phyloP scores from a whole-genome alignment of 2,329 filamentous ascomycete genomes.

The Thielaviopsis populi region DNA sequence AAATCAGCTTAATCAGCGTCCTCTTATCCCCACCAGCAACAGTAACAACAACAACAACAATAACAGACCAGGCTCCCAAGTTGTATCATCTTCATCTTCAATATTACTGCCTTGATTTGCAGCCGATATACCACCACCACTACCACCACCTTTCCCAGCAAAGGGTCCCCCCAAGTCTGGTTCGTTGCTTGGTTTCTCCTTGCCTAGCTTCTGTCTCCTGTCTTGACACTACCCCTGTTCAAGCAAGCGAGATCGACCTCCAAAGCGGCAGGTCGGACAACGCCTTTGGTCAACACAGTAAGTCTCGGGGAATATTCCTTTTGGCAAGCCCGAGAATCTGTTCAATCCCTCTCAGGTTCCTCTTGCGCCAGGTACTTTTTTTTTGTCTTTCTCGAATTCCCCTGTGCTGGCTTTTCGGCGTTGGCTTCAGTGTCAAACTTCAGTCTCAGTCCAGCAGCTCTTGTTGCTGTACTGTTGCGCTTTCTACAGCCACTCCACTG shows the following conservation, averaged over 20 bases:
- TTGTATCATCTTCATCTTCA: not conserved
- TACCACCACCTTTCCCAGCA: not conserved
- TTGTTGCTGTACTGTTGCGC: not conserved
- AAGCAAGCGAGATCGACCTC: conserved; percentile 15
- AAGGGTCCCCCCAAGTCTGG: not conserved
- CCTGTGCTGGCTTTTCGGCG: conserved; percentile 1
- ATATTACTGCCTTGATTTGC: not conserved
- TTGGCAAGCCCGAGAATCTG: conserved; percentile 8
- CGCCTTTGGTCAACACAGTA: not conserved
- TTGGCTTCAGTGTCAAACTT: conserved; percentile 1
- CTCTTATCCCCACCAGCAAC: not conserved
- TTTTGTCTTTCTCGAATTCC: conserved; percentile 4
- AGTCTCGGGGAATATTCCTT: conserved; percentile 10
- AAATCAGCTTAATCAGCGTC: not conserved
- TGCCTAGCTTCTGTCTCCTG: conserved; percentile 6
- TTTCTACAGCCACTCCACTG: not conserved
- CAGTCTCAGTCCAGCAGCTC: conserved; percentile 7
- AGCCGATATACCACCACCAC: not conserved
- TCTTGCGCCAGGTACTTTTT: conserved; percentile 3
- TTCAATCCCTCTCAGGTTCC: conserved; percentile 6
- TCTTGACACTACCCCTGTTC: conserved; percentile 9
- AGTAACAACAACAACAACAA: not conserved
- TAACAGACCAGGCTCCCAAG: not conserved
- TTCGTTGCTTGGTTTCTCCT: not conserved
- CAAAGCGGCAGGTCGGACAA: conserved; percentile 13